phyloP scores from a whole-genome alignment of 176 grass and related monocot genomes.

The Carex kokanica region DNA sequence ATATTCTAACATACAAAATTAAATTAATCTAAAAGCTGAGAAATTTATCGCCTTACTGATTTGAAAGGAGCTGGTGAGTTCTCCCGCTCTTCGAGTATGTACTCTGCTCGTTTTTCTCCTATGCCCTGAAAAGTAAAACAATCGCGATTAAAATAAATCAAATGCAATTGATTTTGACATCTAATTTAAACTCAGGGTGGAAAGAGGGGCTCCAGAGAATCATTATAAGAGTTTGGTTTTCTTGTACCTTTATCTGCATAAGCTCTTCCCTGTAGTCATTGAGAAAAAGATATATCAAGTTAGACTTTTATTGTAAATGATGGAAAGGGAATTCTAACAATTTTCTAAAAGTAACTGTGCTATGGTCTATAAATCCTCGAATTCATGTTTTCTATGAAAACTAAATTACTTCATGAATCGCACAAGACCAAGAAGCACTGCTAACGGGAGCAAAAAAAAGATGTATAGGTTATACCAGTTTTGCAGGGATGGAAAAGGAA shows the following conservation, averaged over 20 bases:
- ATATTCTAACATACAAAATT: not conserved
- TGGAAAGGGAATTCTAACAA: not conserved
- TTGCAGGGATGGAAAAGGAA: not conserved
- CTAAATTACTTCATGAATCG: not conserved
- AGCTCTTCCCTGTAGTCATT: slow-evolving; percentile 77
- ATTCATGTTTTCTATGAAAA: not conserved
- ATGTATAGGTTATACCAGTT: not conserved
- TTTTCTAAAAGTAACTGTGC: not conserved
- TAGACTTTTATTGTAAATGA: slow-evolving; percentile 8
- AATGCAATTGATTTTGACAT: not conserved
- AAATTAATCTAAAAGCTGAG: not conserved
- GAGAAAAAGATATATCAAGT: slow-evolving; percentile 29
- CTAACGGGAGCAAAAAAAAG: not conserved
- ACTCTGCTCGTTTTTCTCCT: slow-evolving; percentile 74
- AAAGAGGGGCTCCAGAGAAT: not conserved
- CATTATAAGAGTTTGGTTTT: not conserved
- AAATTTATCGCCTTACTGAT: slow-evolving; percentile 45
- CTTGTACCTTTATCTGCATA: slow-evolving; percentile 62
- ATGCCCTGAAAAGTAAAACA: slow-evolving; percentile 53
- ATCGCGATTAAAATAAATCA: slow-evolving; percentile 23
- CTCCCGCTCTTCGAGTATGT: slow-evolving; percentile 74
- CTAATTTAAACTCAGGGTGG: not conserved
- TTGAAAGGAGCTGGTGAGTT: slow-evolving; percentile 64
- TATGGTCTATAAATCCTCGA: not conserved
- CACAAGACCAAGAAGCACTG: not conserved